Percentiles rank a stretch among this genome's conserved stretches.
Evolutionary conservation across 2,329 filamentous ascomycete genomes (phyloP).

Genomic region (Fusarium pilosicola): DNA sequence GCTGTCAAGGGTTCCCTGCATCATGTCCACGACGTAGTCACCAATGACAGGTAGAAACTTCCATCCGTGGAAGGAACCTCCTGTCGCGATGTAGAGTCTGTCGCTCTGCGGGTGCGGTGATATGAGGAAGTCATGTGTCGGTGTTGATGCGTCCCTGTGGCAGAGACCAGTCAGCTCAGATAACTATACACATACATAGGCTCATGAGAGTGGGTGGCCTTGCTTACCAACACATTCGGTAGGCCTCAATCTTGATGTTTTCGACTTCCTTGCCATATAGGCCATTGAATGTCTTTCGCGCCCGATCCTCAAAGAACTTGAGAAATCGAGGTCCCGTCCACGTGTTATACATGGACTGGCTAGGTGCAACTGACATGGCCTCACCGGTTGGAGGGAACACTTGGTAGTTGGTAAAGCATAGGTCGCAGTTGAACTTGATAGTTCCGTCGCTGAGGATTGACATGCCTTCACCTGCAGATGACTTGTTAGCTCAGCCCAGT

Average conservation of each 20-base stretch:
- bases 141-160: conserved; percentile 68
- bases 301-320: conserved; percentile 57
- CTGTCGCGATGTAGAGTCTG: conserved; percentile 69
- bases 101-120: conserved; percentile 59
- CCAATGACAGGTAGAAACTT: conserved; percentile 73
- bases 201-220: conserved; percentile 4
- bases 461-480: conserved; percentile 53
- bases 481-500: conserved; percentile 8
- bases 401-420: conserved; percentile 66
- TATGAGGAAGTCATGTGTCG: conserved; percentile 71
- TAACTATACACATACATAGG: not conserved
- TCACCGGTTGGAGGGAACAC: conserved; percentile 58
- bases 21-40: conserved; percentile 64
- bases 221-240: conserved; percentile 58
- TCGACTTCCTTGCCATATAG: conserved; percentile 55
- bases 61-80: conserved; percentile 72
- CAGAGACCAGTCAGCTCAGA: conserved; percentile 31
- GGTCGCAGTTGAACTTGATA: conserved; percentile 70
- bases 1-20: conserved; percentile 53
- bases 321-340: conserved; percentile 53
- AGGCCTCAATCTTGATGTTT: conserved; percentile 53
- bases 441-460: conserved; percentile 58
- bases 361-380: conserved; percentile 62
- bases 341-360: conserved; percentile 54
- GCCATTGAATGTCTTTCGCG: conserved; percentile 51